A percentile compares a stretch with the other conserved stretches of the same genome.
Evolutionary conservation across 345 rosid species (phyloP).

Genomic region (Durio zibethinus): DNA sequence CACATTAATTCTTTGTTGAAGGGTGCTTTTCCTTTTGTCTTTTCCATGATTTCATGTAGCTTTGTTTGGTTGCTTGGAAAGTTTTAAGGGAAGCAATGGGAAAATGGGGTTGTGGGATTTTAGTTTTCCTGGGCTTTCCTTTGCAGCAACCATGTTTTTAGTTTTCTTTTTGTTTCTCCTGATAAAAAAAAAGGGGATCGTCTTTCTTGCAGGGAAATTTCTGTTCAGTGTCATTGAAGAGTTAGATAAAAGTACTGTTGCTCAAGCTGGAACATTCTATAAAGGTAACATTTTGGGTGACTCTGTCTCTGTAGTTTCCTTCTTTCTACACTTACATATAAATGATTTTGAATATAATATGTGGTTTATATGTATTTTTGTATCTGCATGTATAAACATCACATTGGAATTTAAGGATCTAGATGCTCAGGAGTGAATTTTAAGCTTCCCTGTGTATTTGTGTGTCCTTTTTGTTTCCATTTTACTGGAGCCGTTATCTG

Average conservation of each 20-base stretch:
- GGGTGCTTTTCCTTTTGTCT: background rate
- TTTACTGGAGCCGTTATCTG: background rate
- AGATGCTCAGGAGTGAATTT: background rate
- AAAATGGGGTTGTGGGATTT: conserved; percentile 12
- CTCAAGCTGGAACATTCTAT: conserved; percentile 15
- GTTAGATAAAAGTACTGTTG: conserved; percentile 23
- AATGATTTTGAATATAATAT: background rate
- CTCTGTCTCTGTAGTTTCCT: background rate
- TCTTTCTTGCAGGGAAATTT: conserved; percentile 18
- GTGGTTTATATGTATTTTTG: background rate
- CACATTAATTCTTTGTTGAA: background rate
- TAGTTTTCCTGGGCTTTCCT: conserved; percentile 14
- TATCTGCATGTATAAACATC: conserved; percentile 4
- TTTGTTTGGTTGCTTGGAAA: conserved; percentile 23
- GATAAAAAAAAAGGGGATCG: background rate
- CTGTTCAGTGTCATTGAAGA: background rate
- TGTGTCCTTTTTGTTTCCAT: conserved; percentile 1
- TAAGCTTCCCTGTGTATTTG: background rate
- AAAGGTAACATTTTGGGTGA: conserved; percentile 26
- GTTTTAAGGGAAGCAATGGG: conserved; percentile 3
- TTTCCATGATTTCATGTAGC: background rate
- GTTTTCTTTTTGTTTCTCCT: conserved; percentile 3
- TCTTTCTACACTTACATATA: background rate
- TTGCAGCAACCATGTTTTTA: conserved; percentile 9
- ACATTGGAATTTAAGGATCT: conserved; percentile 25